Evolutionary conservation across 2,329 filamentous ascomycete species (phyloP), one percentile per base, ranked within the genome.

Genomic region (Thielaviopsis cerberus): DNA sequence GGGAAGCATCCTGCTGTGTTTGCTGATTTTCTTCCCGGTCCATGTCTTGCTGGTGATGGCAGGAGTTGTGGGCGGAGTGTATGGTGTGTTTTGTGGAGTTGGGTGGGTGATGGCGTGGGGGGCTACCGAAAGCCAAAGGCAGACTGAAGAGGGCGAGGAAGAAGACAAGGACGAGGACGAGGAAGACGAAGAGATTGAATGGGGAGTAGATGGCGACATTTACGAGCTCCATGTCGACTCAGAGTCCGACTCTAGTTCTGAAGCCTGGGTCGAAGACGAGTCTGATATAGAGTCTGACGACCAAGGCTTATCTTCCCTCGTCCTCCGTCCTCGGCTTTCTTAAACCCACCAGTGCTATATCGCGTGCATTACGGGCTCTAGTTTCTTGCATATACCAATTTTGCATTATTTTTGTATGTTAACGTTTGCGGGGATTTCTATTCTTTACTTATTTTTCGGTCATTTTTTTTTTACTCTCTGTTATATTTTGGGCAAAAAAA

Each of bases 81-180:
- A 60, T 37, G 20, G 15, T 52, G 26, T 57, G 55, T 25, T 25
- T 51, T n/a, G 48, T 20, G 51, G 45, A 20, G n/a, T 27, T 37
- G 48, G 27, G 24, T 57, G 22, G 27, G 45, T 30, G 55, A 26
- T 41, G 37, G 50, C 27, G 34, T 51, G 51, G 27, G 34, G 53
- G 48, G 53, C 48, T 17, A 24, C 22, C 24, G 8, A 23, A n/a
- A 51, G 34, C 13, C 24, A 22, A 5, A 25, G 34, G 34, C 22
- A 56, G 22, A 17, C n/a, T 6, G 57, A 57, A 66, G 62, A 72
- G 69, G 72, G 69, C 58, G 65, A 66, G 60, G 64, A 68, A 34
- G 63, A 66, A 54, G 66, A 67, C 54, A 65, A 69, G 55, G 61
- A 60, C n/a, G 59, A 64, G 51, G 58, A 65, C 41, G 64, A 64